Conservation (phyloP, 1,284 basidiomycete genomes). For the Termitomyces sp. region DNA sequence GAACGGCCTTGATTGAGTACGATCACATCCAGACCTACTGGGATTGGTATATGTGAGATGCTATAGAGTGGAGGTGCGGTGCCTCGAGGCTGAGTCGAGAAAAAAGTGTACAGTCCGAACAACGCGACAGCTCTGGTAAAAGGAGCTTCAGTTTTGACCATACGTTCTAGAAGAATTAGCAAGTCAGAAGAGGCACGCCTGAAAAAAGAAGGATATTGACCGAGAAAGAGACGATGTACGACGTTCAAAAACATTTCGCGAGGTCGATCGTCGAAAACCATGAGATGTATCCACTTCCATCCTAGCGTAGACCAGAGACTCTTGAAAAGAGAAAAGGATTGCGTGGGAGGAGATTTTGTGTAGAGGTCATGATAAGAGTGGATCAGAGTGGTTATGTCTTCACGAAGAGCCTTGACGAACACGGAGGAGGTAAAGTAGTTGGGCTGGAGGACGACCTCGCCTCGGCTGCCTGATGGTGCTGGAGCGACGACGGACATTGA, state of each 20-base stretch:
- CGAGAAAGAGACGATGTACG: conserved; percentile 59
- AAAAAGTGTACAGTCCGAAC: conserved; percentile 66
- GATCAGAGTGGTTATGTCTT: conserved; percentile 54
- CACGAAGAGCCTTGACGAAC: conserved; percentile 60
- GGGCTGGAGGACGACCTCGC: conserved; percentile 62
- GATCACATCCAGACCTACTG: conserved; percentile 42
- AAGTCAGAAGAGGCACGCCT: background rate
- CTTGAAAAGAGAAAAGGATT: conserved; percentile 68
- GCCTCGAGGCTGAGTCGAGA: conserved; percentile 55
- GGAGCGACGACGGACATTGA: conserved; percentile 26
- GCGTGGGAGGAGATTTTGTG: conserved; percentile 24
- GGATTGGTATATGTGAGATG: conserved; percentile 47
- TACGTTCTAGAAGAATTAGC: conserved; percentile 42
- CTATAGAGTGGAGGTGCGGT: conserved; percentile 46
- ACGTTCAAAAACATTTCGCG: conserved; percentile 56
- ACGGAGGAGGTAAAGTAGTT: conserved; percentile 71
- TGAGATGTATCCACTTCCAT: conserved; percentile 72
- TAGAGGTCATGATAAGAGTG: conserved; percentile 45
- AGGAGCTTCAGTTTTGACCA: conserved; percentile 42
- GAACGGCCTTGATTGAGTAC: conserved; percentile 3
- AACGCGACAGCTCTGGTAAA: conserved; percentile 52
- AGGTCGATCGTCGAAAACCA: conserved; percentile 58
- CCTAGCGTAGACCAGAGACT: conserved; percentile 58
- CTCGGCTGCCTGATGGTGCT: conserved; percentile 38
- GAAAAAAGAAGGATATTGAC: conserved; percentile 29